Evolutionary conservation across 1,139 yeast genomes (phyloP).

Genomic region (Scheffersomyces quercinus): DNA sequence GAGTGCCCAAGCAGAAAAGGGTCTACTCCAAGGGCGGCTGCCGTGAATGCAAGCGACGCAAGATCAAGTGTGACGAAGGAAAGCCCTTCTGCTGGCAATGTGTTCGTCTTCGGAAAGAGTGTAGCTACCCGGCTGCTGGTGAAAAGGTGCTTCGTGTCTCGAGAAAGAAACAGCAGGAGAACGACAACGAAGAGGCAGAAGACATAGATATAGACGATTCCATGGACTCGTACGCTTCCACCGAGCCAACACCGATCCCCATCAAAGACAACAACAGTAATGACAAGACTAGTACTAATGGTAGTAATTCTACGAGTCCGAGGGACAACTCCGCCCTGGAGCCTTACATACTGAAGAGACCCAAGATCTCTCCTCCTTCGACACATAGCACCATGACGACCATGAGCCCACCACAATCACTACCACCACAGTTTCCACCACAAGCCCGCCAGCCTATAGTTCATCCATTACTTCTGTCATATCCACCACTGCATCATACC

Average conservation of each 20-base stretch:
- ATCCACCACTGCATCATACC: too few species aligned
- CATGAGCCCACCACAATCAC: too few species aligned
- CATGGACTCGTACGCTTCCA: not conserved
- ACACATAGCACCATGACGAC: too few species aligned
- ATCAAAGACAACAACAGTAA: not conserved
- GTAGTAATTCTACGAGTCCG: not conserved
- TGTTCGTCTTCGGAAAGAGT: constrained; percentile 21
- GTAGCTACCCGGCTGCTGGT: constrained; percentile 21
- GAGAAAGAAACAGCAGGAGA: constrained; percentile 4
- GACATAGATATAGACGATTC: constrained; percentile 1
- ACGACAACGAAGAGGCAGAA: not conserved
- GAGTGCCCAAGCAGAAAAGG: constrained; percentile 12
- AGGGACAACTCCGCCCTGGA: constrained; percentile 1
- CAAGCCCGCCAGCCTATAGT: too few species aligned
- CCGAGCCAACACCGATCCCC: too few species aligned
- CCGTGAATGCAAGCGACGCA: constrained; percentile 29
- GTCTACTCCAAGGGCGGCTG: constrained; percentile 28
- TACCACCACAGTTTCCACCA: too few species aligned
- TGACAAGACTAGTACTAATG: not conserved
- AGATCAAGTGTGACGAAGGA: constrained; percentile 28
- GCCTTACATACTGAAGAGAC: constrained; percentile 1
- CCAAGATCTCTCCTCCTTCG: not conserved
- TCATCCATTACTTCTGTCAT: too few species aligned
- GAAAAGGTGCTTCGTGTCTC: constrained; percentile 17
- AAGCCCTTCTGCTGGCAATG: constrained; percentile 28